A percentile compares a stretch with the other conserved stretches of the same genome.
phyloP scores from a whole-genome alignment of 768 basidiomycete genomes.

The Exsudoporus frostii region DNA sequence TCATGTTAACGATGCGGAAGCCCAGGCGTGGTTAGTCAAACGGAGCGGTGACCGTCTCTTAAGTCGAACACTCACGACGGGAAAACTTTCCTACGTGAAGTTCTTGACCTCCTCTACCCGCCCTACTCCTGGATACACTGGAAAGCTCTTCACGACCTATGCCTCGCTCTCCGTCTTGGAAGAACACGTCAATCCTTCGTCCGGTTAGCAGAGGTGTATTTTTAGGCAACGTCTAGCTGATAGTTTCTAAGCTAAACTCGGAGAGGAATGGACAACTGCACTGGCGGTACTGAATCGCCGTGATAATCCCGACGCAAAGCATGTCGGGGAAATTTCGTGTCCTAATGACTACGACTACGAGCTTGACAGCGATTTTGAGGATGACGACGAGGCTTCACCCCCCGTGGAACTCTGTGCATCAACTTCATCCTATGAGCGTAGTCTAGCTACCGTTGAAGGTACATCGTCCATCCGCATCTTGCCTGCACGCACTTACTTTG shows the following conservation, averaged over 20 bases:
- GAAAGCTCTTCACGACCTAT: constrained; percentile 4
- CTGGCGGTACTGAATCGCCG: background rate
- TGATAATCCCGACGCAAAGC: background rate
- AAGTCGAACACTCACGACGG: constrained; percentile 13
- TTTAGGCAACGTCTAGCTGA: background rate
- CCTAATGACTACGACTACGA: constrained; percentile 16
- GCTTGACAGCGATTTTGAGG: constrained; percentile 26
- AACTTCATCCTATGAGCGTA: background rate
- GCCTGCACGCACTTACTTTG: background rate
- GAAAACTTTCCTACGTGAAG: constrained; percentile 18
- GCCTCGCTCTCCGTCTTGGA: constrained; percentile 16
- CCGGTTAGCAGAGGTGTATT: constrained; percentile 3
- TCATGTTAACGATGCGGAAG: background rate
- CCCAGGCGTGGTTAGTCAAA: constrained; percentile 1
- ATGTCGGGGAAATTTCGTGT: constrained; percentile 2
- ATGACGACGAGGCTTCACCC: constrained; percentile 12
- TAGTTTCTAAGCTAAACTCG: constrained; percentile 7
- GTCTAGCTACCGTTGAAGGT: constrained; percentile 1
- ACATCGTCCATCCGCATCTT: background rate
- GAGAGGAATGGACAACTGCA: constrained; percentile 6
- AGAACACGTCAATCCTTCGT: constrained; percentile 1
- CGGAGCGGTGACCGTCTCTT: constrained; percentile 8
- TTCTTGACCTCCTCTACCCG: constrained; percentile 13
- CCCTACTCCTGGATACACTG: background rate
- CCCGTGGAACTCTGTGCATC: background rate